Base-by-base conservation (phyloP, 2,329 filamentous ascomycete species). In the Fusarium austroafricanum region DNA sequence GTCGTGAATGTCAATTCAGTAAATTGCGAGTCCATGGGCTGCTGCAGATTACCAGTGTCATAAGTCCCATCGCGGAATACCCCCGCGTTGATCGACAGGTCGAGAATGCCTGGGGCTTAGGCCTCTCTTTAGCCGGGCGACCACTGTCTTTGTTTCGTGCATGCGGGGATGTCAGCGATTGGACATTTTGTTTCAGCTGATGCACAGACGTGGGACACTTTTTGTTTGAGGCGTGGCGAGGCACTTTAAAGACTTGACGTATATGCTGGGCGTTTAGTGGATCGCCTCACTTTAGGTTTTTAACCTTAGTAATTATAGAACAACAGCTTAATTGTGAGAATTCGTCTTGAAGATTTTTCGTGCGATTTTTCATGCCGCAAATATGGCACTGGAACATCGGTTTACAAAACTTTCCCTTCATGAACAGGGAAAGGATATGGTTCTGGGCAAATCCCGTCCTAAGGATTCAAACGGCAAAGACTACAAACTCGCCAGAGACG, bases 381-480 rank as follows among this genome's bases (percentile, higher is more conserved):
- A 57, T 0, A 66, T 67, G 63, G 38, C 63, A 17, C 17, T 65
- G 3, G 63, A 67, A 15, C 35, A 60, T 17, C 35, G 28, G 6
- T 10, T 42, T 3, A 65, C 40, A 1, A 67, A 61, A 23, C 15
- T 47, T 10, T 56, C 46, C n/a, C 51, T 67, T 1, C 61, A 67
- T 20, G 29, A 67, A 31, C 33, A 38, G 38, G 61, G 38, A 1
- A 66, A 60, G 3, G 61, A 61, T 1, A 61, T 61, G 46, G 40
- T 67, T 8, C 18, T 26, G n/a, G 31, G 46, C 0, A n/a, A 40
- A 26, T 18, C 15, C 1, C 29, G 51, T 0, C 61, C 50, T 5
- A 49, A 42, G 2, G 43, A 65, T 6, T 21, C 61, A 3, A 38
- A 45, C 3, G 63, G 63, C 0, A 49, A 45, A 3, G 46, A 46